These are phyloP conservation scores for Nelumbo lutea DNA, from an alignment of 164 flowering plant species.

Conservation along the genomic window DNA sequence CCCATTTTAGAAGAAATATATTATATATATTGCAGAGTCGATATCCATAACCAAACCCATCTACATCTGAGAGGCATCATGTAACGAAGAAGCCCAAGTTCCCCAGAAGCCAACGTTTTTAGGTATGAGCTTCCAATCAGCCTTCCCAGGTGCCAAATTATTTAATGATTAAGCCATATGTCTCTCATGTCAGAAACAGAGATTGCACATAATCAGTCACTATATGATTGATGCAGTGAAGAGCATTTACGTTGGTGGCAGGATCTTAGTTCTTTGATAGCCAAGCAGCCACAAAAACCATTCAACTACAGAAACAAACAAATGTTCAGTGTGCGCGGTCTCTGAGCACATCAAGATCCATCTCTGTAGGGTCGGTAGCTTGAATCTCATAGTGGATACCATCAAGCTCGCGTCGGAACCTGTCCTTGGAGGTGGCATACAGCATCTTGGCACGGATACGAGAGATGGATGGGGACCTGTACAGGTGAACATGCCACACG, in stretches of 20 bases:
- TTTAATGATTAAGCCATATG: slow-evolving; percentile 14
- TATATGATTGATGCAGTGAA: background rate
- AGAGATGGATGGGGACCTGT: slow-evolving; percentile 53
- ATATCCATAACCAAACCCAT: slow-evolving; percentile 12
- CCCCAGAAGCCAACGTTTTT: background rate
- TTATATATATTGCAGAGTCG: background rate
- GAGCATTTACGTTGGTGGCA: background rate
- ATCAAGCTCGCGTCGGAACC: slow-evolving; percentile 51
- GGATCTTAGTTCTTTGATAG: background rate
- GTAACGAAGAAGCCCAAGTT: slow-evolving; percentile 21
- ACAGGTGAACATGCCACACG: background rate
- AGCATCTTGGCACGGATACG: slow-evolving; percentile 61
- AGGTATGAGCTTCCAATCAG: slow-evolving; percentile 25
- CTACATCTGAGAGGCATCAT: slow-evolving; percentile 38
- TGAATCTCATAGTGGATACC: slow-evolving; percentile 66
- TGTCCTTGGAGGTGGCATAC: slow-evolving; percentile 57
- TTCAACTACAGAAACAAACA: background rate
- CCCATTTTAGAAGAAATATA: background rate
- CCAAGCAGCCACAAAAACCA: background rate
- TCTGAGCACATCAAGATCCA: slow-evolving; percentile 55
- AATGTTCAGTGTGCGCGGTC: slow-evolving; percentile 39
- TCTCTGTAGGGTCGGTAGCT: slow-evolving; percentile 65
- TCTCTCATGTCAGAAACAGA: slow-evolving; percentile 9
- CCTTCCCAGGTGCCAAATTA: slow-evolving; percentile 30
- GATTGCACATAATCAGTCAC: slow-evolving; percentile 12